A percentile compares a stretch with the other conserved stretches of the same genome.
Conservation (phyloP, 768 basidiomycete species). For the Pulveroboletus sp. region DNA sequence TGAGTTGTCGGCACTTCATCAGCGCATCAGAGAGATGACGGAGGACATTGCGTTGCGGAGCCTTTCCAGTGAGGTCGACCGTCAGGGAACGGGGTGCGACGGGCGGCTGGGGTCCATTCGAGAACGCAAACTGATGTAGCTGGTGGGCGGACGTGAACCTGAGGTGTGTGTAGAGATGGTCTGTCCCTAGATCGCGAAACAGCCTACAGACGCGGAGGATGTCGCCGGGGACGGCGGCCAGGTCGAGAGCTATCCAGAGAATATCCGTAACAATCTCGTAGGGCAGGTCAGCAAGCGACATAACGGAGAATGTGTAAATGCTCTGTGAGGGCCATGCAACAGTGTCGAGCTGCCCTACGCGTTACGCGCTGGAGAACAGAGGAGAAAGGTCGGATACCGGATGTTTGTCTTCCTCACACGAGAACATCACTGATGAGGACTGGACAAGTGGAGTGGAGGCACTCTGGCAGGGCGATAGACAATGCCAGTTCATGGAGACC, state of each 20-base stretch:
- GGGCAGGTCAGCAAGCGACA: constrained; percentile 18
- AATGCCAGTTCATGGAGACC: background rate
- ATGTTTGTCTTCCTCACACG: background rate
- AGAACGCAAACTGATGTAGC: constrained; percentile 14
- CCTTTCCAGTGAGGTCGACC: constrained; percentile 29
- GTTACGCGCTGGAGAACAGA: background rate
- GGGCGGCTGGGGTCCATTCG: constrained; percentile 5
- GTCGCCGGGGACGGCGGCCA: constrained; percentile 11
- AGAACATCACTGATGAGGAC: too few species aligned
- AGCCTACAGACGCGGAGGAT: constrained; percentile 20
- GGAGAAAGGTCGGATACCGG: constrained; percentile 4
- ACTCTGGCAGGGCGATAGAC: background rate
- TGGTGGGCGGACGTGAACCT: constrained; percentile 23
- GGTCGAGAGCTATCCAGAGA: constrained; percentile 12
- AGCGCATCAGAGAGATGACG: constrained; percentile 25
- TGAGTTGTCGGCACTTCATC: constrained; percentile 18
- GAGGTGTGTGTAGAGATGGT: constrained; percentile 24
- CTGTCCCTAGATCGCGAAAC: constrained; percentile 19
- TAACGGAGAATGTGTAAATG: background rate
- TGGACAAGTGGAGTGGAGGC: background rate
- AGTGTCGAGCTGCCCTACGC: constrained; percentile 1
- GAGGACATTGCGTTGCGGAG: constrained; percentile 25
- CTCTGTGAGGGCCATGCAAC: background rate
- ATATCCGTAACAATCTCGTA: constrained; percentile 21
- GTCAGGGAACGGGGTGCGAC: constrained; percentile 26